Evolutionary conservation across 345 rosid genomes (phyloP), one percentile per base, ranked within the genome.

Genomic region (Citrus unshiu): DNA sequence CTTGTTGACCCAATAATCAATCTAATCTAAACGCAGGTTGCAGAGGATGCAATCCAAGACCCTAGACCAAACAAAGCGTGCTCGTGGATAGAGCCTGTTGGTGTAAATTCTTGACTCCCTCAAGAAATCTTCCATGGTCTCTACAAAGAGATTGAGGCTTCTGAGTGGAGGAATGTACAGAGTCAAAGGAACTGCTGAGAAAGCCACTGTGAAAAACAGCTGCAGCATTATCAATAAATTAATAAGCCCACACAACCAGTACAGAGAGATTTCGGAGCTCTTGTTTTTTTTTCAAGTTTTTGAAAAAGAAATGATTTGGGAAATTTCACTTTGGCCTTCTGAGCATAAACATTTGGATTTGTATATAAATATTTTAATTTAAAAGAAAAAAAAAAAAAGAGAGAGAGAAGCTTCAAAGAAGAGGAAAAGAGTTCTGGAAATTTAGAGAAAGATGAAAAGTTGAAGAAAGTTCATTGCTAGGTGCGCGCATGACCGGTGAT

Each of bases 181-280:
- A 35, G 91, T 92, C 89, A 95, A 84, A 51, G 98, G 98, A 79
- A 84, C 89, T 19, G 97, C 98, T 40, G 98, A 93, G 85, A 95
- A 93, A n/a, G 94, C 98, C 72, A 95, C 82, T 62, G 98, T 91
- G 80, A 89, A 91, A 64, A 95, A 85, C 80, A 95, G 57, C 89
- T 92, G 95, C 86, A 95, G 43, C 93, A 90, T 87, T 57, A 9
- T 70, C 13, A 12, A 25, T 4, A 32, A 13, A 13, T 24, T 25
- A 32, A 14, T 6, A 9, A 14, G 2, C 58, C 58, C 58, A 54
- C 51, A 54, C 58, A 54, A 54, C 22, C 58, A 54, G 1, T 54
- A 18, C 18, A 12, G 51, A 13, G 14, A 46, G 51, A 46, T 13
- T 46, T 2, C 7, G 58, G 58, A 51, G 18, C 57, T 51, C 57